Evolutionary conservation across 1,284 basidiomycete species (phyloP), one percentile per base, ranked within the genome.

Genomic region (Acaromyces ingoldii): DNA sequence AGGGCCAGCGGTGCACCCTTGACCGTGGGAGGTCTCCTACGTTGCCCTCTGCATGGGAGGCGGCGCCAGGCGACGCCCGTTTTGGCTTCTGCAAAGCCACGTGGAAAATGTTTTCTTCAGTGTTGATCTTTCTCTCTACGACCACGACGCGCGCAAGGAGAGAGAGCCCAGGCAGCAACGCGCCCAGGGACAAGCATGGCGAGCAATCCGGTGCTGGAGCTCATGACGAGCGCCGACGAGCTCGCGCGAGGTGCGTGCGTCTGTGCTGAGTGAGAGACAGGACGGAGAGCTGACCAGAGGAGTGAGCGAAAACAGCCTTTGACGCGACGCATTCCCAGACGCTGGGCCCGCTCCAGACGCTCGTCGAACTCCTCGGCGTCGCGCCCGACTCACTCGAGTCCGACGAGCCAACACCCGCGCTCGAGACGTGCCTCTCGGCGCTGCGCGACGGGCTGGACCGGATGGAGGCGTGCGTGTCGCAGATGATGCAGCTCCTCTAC

Each of bases 401-500:
- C 17, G 42, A 45, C 34, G n/a, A n/a, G n/a, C 42, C 42, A 2
- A 28, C 6, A 6, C 29, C 17, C 19, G 17, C 19, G 30, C 29
- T 45, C 19, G 58, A 62, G 34, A 40, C 34, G 28, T 26, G 17
- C 1, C 29, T 57, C 22, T 25, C 42, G 4, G 36, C 43, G 6
- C 31, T 63, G 37, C 50, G 60, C 17, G 36, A 57, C 0, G 53
- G 43, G 6, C 38, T 63, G 3, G 31, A 34, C 4, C 38, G 39
- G 4, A 54, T 63, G 55, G 57, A 63, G 48, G 17, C 7, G 9
- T 10, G 28, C 24, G 60, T 60, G 19, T 30, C 21, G 5, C 34
- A 57, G 31, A 59, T 63, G 55, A 51, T 55, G 25, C 28, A 43
- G 21, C 49, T 72, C 29, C 40, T 72, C 11, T 67, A 72, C 47